Evolutionary conservation across 257 asterid species (phyloP).

Genomic region (Ehretia macrophylla): DNA sequence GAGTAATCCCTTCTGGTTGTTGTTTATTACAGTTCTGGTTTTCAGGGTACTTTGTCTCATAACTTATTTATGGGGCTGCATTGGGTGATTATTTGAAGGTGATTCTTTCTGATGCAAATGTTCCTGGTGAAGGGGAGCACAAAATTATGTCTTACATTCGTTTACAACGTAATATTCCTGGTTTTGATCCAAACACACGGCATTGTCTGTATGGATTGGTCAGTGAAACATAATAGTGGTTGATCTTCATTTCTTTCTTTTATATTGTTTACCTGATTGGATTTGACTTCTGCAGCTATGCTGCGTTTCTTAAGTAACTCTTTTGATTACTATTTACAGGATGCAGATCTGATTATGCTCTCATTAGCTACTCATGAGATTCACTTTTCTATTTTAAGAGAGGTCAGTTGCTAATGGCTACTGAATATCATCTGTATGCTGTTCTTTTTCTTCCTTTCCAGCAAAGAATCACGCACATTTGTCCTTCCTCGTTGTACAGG

Average conservation of each 20-base stretch:
- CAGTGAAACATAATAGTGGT: slow-evolving; percentile 33
- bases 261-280: slow-evolving; percentile 3
- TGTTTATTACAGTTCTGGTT: slow-evolving; percentile 28
- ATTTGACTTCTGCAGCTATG: background rate
- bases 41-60: slow-evolving; percentile 39
- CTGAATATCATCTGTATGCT: background rate
- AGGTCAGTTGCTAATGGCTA: slow-evolving; percentile 50
- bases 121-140: slow-evolving; percentile 99
- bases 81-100: slow-evolving; percentile 78
- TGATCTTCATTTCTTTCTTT: slow-evolving; percentile 11
- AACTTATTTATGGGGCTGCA: slow-evolving; percentile 50
- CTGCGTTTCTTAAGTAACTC: slow-evolving; percentile 8
- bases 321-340: slow-evolving; percentile 41
- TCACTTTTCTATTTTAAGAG: slow-evolving; percentile 89
- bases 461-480: background rate
- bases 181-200: slow-evolving; percentile 87
- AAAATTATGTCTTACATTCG: slow-evolving; percentile 94
- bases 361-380: slow-evolving; percentile 96
- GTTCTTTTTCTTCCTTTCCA: background rate
- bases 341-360: slow-evolving; percentile 95
- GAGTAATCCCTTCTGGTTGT: slow-evolving; percentile 34
- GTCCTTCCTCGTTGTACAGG: slow-evolving; percentile 37
- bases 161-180: slow-evolving; percentile 84
- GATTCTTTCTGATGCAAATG: slow-evolving; percentile 92
- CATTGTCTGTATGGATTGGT: slow-evolving; percentile 96